Evolutionary conservation across 345 rosid genomes (phyloP), one percentile per base, ranked within the genome.

Genomic region (Syzygium aqueum): DNA sequence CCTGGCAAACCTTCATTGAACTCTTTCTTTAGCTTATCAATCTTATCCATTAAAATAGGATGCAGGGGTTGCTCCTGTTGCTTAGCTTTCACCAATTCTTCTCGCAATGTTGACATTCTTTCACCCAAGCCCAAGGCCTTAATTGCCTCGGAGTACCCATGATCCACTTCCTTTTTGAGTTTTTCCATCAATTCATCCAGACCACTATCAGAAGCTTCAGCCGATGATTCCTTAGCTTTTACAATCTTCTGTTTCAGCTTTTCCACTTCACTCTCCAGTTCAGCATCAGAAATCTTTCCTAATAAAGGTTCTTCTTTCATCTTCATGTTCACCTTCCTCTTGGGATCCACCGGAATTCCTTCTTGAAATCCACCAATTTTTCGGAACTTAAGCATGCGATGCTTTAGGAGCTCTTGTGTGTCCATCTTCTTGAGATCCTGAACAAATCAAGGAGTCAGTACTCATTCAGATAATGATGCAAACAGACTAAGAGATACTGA

Each of bases 351-450:
- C 5, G 95, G 94, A 33, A 88, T 90, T 86, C 93, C 95, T 86
- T 96, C 98, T 82, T 93, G 92, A 88, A 95, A 93, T 53, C 93
- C 93, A 91, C 98, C 98, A 51, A 97, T 91, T 91, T 97, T 95
- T 84, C 98, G 91, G 91, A 95, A 97, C 91, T 97, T 96, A 77
- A 90, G 95, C 93, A 82, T 93, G 57, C 98, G 94, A 80, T 96
- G 97, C 91, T 93, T 91, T 86, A 96, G 92, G 80, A 97, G 90
- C 67, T 90, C 91, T 43, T 95, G 92, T 11, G 93, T 94, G 89
- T 91, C 92, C 99, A 96, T 94, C 91, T 92, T 89, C 10, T 51
- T 85, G 51, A 97, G 97, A 90, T 97, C 98, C 99, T 97, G 93
- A 33, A 73, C 19, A 73, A 73, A 73, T 73, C 8, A 37, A 37